Percentiles rank a stretch among this genome's conserved stretches.
These are phyloP conservation scores for Stentor coeruleus DNA, from an alignment of 73 alveolate species.

Conservation along the genomic window DNA sequence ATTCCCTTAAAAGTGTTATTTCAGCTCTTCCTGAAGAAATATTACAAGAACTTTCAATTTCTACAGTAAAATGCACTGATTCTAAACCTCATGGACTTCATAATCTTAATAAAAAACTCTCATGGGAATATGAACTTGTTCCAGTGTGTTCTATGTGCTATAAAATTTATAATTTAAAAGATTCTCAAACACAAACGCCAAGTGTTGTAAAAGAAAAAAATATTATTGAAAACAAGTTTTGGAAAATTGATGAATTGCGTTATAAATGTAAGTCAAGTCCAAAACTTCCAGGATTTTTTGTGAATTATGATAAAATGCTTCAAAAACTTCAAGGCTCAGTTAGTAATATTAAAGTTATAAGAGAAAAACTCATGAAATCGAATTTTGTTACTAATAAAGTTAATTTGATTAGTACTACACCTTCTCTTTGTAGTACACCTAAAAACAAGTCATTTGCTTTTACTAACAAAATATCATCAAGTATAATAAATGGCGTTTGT, in stretches of 20 bases:
- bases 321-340: neutral
- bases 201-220: neutral
- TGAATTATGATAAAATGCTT: neutral
- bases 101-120: neutral
- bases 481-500: neutral
- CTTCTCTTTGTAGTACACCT: neutral
- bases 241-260: neutral
- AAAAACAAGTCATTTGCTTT: neutral
- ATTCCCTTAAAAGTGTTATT: neutral
- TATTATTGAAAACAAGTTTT: neutral
- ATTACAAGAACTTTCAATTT: neutral
- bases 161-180: neutral
- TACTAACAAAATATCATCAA: neutral
- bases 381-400: neutral
- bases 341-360: no score
- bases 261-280: neutral
- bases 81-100: neutral
- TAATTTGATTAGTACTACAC: no score
- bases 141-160: constrained; percentile 3
- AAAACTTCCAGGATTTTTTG: neutral
- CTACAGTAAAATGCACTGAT: neutral
- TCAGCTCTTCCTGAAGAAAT: neutral
- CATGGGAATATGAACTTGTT: neutral
- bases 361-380: neutral
- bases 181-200: neutral